phyloP scores from a whole-genome alignment of 352 stramenopile species.

The Albugo laibachii region DNA sequence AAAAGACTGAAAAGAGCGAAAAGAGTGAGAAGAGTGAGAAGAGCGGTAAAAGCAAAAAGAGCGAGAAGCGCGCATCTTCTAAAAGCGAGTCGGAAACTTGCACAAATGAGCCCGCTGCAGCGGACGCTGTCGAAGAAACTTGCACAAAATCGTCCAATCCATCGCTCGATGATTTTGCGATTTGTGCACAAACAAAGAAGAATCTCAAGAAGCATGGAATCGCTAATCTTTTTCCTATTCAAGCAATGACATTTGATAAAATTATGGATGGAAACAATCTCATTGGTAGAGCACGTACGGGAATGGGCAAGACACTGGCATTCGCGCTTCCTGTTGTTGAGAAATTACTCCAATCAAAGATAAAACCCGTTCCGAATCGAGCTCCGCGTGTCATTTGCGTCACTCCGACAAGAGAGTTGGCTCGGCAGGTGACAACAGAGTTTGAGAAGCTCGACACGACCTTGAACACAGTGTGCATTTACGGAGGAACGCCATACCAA shows the following conservation, averaged over 20 bases:
- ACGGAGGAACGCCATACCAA: conserved; percentile 81
- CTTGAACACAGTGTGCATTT: conserved; percentile 80
- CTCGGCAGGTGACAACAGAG: conserved; percentile 89
- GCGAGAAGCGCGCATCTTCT: conserved; percentile 11
- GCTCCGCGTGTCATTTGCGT: conserved; percentile 89
- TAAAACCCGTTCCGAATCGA: conserved; percentile 41
- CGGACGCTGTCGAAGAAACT: too few species aligned
- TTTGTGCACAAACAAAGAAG: conserved; percentile 32
- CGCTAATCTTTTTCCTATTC: conserved; percentile 80
- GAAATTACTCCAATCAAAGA: conserved; percentile 43
- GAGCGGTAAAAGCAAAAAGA: conserved; percentile 29
- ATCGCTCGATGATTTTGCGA: conserved; percentile 46
- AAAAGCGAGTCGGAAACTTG: conserved; percentile 18
- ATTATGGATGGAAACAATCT: conserved; percentile 91
- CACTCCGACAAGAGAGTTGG: conserved; percentile 94
- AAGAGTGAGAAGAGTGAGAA: too few species aligned
- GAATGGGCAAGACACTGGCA: conserved; percentile 97
- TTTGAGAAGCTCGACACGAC: conserved; percentile 66
- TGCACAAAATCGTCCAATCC: conserved; percentile 17
- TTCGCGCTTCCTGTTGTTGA: conserved; percentile 94
- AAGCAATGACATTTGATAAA: conserved; percentile 89
- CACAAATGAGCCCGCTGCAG: conserved; percentile 4
- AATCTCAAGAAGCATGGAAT: conserved; percentile 67
- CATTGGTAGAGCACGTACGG: conserved; percentile 92
- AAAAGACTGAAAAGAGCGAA: too few species aligned